These are phyloP conservation scores for Balakata baccata DNA, from an alignment of 345 rosid species.

Conservation along the genomic window DNA sequence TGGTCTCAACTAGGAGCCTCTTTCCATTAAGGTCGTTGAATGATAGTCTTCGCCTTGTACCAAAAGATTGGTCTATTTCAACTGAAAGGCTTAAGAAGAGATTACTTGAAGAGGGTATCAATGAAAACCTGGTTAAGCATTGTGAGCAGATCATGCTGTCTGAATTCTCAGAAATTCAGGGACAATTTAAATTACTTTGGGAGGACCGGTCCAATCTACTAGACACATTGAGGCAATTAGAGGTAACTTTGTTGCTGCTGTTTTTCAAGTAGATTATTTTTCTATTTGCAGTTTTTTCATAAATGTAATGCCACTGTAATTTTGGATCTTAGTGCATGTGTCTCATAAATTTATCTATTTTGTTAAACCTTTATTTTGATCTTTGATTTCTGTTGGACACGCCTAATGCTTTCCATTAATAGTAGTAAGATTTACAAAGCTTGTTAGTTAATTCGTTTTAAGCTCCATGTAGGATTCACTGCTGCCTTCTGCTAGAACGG, in stretches of 20 bases:
- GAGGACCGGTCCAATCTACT: constrained; percentile 72
- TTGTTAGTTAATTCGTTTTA: background rate
- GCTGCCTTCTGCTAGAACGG: background rate
- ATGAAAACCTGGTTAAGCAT: constrained; percentile 68
- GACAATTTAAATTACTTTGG: constrained; percentile 64
- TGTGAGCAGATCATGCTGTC: constrained; percentile 88
- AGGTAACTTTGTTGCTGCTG: constrained; percentile 47
- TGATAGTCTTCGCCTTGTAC: constrained; percentile 50
- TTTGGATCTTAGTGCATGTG: background rate
- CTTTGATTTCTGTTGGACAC: background rate
- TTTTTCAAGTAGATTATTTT: background rate
- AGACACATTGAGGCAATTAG: constrained; percentile 79
- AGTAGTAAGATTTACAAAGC: background rate
- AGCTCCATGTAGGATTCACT: background rate
- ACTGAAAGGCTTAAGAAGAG: constrained; percentile 72
- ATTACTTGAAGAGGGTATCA: constrained; percentile 60
- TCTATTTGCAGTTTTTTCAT: background rate
- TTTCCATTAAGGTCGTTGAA: constrained; percentile 60
- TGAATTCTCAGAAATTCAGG: constrained; percentile 74
- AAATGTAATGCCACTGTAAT: background rate
- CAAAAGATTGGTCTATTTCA: constrained; percentile 63
- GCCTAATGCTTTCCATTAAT: too few species aligned
- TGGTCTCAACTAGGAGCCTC: constrained; percentile 63
- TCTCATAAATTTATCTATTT: background rate
- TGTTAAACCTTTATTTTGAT: background rate